Conservation (phyloP, 495 filamentous ascomycete species). For the Massariosphaeria phaeospora region DNA sequence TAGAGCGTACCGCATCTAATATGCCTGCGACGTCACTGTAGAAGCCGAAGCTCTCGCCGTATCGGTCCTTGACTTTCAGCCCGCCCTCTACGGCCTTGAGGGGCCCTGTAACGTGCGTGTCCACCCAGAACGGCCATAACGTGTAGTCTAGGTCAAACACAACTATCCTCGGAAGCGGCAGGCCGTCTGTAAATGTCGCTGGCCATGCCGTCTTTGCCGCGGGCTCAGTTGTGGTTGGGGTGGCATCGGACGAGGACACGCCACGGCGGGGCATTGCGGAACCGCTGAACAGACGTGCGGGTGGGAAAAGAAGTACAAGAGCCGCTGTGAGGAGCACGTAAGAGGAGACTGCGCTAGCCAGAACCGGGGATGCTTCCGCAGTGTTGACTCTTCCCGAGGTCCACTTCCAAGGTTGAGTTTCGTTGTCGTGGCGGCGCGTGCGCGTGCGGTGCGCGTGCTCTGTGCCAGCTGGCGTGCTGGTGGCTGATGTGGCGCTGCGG, state of each 20-base stretch:
- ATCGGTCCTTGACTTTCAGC: constrained; percentile 45
- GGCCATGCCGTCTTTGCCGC: constrained; percentile 24
- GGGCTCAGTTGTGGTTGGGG: constrained; percentile 16
- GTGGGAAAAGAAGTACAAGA: not conserved
- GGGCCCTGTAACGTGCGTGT: constrained; percentile 82
- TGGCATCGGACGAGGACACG: not conserved
- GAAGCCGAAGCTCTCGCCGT: constrained; percentile 74
- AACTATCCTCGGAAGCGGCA: constrained; percentile 76
- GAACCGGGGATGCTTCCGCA: not conserved
- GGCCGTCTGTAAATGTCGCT: constrained; percentile 66
- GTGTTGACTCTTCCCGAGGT: not conserved
- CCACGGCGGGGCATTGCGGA: constrained; percentile 6
- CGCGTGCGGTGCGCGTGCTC: no score
- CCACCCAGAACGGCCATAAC: constrained; percentile 95
- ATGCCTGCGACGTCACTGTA: constrained; percentile 73
- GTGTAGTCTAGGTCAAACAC: constrained; percentile 97
- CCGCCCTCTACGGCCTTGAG: constrained; percentile 51
- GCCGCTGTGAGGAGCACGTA: not conserved
- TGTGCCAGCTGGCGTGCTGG: no score
- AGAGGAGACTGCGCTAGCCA: not conserved
- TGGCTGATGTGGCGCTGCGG: no score
- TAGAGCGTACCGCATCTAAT: constrained; percentile 52
- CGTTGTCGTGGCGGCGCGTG: no score
- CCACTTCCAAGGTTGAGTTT: no score
- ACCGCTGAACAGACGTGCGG: not conserved